Percentiles rank a stretch among this genome's conserved stretches.
phyloP scores from a whole-genome alignment of 306 rosid genomes.

The Vicia faba region DNA sequence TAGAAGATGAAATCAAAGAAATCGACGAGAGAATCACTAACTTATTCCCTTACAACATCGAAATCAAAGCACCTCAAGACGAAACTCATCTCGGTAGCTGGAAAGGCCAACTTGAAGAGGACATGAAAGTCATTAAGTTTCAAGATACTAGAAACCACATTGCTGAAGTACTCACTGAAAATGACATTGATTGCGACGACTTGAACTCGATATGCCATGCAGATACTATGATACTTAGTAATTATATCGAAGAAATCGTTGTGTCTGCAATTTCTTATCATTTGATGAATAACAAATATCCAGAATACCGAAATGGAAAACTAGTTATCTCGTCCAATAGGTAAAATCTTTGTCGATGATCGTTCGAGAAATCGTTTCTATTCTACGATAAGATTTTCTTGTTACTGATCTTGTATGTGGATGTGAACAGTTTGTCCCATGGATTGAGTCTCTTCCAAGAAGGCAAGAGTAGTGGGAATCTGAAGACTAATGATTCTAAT shows the following conservation, averaged over 20 bases:
- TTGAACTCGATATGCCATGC: conserved; percentile 65
- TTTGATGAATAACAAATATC: conserved; percentile 66
- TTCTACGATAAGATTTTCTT: conserved; percentile 18
- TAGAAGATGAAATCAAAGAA: conserved; percentile 51
- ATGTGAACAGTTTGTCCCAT: conserved; percentile 74
- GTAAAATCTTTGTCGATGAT: conserved; percentile 42
- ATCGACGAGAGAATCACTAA: conserved; percentile 56
- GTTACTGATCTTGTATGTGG: conserved; percentile 31
- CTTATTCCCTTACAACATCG: conserved; percentile 71
- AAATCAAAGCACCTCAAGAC: conserved; percentile 69
- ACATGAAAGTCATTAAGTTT: conserved; percentile 64
- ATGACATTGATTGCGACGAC: conserved; percentile 86
- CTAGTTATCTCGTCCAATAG: conserved; percentile 79
- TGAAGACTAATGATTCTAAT: conserved; percentile 63
- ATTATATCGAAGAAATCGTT: conserved; percentile 76
- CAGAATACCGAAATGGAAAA: conserved; percentile 88
- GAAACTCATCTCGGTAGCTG: conserved; percentile 61
- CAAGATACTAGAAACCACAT: conserved; percentile 92
- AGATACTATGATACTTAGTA: conserved; percentile 66
- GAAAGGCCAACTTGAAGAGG: conserved; percentile 76
- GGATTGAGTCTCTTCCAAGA: conserved; percentile 86
- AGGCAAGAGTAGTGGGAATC: conserved; percentile 61
- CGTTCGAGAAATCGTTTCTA: conserved; percentile 10
- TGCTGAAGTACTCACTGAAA: conserved; percentile 76
- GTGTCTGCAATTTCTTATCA: conserved; percentile 76